phyloP scores from a whole-genome alignment of 352 stramenopile species.

The Pythium utonaiense region DNA sequence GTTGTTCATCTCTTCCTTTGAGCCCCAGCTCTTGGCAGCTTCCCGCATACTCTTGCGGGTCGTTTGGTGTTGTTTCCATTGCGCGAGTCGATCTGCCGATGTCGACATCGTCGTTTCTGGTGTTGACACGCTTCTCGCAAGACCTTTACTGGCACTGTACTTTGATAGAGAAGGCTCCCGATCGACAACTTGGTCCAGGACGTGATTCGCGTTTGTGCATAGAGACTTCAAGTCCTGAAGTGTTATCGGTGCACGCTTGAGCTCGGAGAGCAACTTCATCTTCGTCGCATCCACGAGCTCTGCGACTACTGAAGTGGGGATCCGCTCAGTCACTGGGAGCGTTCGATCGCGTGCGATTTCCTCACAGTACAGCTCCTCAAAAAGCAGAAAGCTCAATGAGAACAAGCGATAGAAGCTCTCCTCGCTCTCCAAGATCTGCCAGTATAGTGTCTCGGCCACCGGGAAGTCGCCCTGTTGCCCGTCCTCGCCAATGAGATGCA shows the following conservation, averaged over 20 bases:
- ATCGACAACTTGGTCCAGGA: conserved; percentile 16
- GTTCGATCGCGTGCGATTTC: conserved; percentile 34
- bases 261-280: conserved; percentile 26
- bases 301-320: conserved; percentile 31
- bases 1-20: background rate
- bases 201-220: conserved; percentile 38
- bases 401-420: conserved; percentile 58
- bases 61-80: conserved; percentile 18
- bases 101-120: background rate
- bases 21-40: conserved; percentile 9
- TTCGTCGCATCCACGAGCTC: conserved; percentile 46
- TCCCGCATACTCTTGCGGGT: conserved; percentile 17
- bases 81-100: background rate
- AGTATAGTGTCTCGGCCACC: conserved; percentile 51
- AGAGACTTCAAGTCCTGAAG: conserved; percentile 37
- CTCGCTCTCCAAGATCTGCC: conserved; percentile 53
- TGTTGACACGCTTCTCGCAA: background rate
- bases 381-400: conserved; percentile 52
- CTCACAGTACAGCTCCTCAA: conserved; percentile 69
- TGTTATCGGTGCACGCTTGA: conserved; percentile 46
- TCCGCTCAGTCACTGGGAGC: conserved; percentile 22
- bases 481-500: conserved; percentile 45
- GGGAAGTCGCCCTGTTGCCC: conserved; percentile 41
- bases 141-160: background rate
- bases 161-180: background rate